Evolutionary conservation across 2,329 filamentous ascomycete genomes (phyloP), one percentile per base, ranked within the genome.

Genomic region (Epichloe hybrida): DNA sequence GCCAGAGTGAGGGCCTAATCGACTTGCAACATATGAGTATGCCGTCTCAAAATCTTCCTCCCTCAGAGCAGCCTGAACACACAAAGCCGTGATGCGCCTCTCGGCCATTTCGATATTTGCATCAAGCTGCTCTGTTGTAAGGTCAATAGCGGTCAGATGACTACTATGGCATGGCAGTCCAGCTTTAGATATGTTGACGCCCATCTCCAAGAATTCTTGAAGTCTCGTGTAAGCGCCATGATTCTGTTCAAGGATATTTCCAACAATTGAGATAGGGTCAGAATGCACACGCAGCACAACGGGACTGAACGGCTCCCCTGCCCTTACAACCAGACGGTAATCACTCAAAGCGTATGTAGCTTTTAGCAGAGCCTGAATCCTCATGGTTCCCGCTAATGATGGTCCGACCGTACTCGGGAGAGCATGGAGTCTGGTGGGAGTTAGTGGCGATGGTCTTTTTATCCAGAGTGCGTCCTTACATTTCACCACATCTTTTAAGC

Each of bases 21-120:
- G 79, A 60, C 81, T 88, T 45, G 88, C 77, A 2, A 90, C 83
- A 61, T 87, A 91, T 0, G 86, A 90, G 63, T 91, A 93, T 11
- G 87, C 87, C 0, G 87, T 93, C 62, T 94, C 88, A 54, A 93
- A 93, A 62, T 81, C 88, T 55, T 89, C 82, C 61, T 90, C 86
- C 9, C 74, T 73, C 1, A 93, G 72, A 12, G 87, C 85, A 13
- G 84, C 81, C 61, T 88, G 82, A 40, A 91, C 81, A 55, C 86
- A 88, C 84, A 91, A 88, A 52, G 84, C 83, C 5, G 81, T 83
- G 48, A 93, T 80, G 34, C 86, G 78, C 46, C 77, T 79, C 60
- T 84, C 80, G 4, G 79, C 76, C 38, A 71, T 61, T 3, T 63
- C 56, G 2, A 64, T 66, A 41, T 64, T 63, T 21, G 54, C 57